Evolutionary conservation across 2,329 filamentous ascomycete genomes (phyloP).

Genomic region (Calycina marina): DNA sequence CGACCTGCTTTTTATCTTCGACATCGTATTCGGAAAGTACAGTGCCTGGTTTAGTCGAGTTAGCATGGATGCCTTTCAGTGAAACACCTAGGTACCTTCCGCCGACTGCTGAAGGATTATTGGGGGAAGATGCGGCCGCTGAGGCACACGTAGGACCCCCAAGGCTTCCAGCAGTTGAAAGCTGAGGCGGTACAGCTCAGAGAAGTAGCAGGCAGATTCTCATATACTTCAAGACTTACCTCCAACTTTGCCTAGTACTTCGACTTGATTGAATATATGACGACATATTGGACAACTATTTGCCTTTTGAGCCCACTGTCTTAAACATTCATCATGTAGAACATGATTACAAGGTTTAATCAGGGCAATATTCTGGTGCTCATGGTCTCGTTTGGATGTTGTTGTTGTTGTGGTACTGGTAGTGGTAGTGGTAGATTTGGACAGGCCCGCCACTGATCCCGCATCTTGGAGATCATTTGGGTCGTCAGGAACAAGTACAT

Average conservation of each 20-base stretch:
- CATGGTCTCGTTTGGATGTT: conserved; percentile 11
- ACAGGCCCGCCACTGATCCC: conserved; percentile 11
- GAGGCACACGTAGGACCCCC: no score
- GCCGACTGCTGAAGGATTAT: no score
- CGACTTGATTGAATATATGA: conserved; percentile 77
- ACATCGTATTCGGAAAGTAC: conserved; percentile 47
- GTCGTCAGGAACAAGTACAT: conserved; percentile 13
- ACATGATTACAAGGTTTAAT: conserved; percentile 75
- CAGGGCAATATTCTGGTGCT: conserved; percentile 31
- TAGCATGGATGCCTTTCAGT: no score
- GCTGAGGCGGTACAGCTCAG: no score
- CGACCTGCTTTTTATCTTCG: conserved; percentile 75
- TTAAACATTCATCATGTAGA: conserved; percentile 82
- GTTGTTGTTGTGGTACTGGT: no score
- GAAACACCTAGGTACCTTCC: no score
- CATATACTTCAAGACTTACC: conserved; percentile 41
- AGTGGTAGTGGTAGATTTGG: conserved; percentile 6
- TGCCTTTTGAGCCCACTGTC: conserved; percentile 88
- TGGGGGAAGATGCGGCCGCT: no score
- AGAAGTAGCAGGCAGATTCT: conserved; percentile 1
- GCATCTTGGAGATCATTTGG: conserved; percentile 12
- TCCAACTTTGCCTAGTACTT: conserved; percentile 66
- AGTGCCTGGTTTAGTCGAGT: no score
- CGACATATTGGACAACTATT: conserved; percentile 98
- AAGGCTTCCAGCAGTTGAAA: no score